Percentiles rank a stretch among this genome's conserved stretches.
Conservation (phyloP, 1,139 yeast genomes). For the Debaryomycetaceae sp. region DNA sequence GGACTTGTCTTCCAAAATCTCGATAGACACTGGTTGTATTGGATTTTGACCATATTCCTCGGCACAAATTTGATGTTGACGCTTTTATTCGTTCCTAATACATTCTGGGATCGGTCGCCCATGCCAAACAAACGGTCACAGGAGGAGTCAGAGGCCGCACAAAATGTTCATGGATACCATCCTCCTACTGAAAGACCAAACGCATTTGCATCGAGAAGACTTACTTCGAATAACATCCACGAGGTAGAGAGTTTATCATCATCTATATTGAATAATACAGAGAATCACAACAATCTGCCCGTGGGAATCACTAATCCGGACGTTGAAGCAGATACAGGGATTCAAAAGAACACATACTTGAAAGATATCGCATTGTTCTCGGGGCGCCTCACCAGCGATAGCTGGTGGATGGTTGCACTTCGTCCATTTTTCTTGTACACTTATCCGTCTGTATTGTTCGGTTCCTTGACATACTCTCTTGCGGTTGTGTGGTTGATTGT, state of each 20-base stretch:
- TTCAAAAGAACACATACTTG: conserved; percentile 14
- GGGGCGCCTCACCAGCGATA: conserved; percentile 50
- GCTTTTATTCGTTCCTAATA: conserved; percentile 59
- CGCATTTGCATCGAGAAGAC: conserved; percentile 27
- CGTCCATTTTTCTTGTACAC: conserved; percentile 52
- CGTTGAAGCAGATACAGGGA: conserved; percentile 1
- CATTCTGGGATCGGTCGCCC: conserved; percentile 62
- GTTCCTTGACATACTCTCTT: conserved; percentile 51
- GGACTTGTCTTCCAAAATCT: conserved; percentile 50
- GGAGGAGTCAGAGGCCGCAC: conserved; percentile 49
- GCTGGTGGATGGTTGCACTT: conserved; percentile 57
- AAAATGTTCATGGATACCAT: conserved; percentile 29
- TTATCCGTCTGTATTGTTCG: conserved; percentile 55
- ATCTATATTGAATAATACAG: conserved; percentile 11
- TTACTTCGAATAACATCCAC: conserved; percentile 15
- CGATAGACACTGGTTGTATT: conserved; percentile 60
- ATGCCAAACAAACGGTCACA: conserved; percentile 46
- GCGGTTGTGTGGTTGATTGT: conserved; percentile 66
- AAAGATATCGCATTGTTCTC: conserved; percentile 23
- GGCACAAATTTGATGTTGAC: conserved; percentile 46
- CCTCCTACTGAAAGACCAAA: conserved; percentile 31
- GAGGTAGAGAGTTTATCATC: conserved; percentile 19
- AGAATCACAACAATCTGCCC: conserved; percentile 12
- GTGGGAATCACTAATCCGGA: conserved; percentile 17
- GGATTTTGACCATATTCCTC: conserved; percentile 55